Evolutionary conservation across 2,329 filamentous ascomycete species (phyloP).

Genomic region (Leptosphaerulina australis): DNA sequence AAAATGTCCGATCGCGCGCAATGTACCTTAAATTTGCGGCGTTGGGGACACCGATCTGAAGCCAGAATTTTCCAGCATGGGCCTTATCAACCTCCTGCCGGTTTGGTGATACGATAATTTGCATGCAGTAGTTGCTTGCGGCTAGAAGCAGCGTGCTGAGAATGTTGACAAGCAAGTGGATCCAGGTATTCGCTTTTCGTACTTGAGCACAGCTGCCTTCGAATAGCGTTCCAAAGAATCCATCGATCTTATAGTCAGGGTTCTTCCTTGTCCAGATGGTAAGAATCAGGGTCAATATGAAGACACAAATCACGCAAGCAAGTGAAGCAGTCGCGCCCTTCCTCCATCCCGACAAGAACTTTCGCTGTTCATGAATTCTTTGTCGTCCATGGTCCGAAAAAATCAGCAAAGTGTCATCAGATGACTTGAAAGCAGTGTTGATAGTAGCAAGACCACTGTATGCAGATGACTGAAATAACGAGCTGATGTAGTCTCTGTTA

Average conservation of each 20-base stretch:
- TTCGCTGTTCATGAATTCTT: too few species aligned
- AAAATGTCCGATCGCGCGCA: constrained; percentile 20
- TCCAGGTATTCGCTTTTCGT: constrained; percentile 10
- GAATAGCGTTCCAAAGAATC: neutral
- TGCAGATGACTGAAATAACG: too few species aligned
- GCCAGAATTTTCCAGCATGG: constrained; percentile 43
- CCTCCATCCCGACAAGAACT: too few species aligned
- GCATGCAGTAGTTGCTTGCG: constrained; percentile 36
- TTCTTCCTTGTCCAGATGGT: neutral
- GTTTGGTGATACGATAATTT: constrained; percentile 32
- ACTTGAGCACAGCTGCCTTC: constrained; percentile 12
- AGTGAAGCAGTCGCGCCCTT: too few species aligned
- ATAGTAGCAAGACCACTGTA: too few species aligned
- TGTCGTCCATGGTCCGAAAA: too few species aligned
- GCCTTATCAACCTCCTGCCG: constrained; percentile 27
- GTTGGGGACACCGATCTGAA: constrained; percentile 52
- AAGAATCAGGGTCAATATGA: neutral
- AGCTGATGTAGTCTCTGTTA: too few species aligned
- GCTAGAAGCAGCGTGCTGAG: constrained; percentile 42
- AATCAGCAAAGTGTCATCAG: too few species aligned
- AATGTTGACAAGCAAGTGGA: constrained; percentile 58
- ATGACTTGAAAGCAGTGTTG: too few species aligned
- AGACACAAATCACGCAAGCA: too few species aligned
- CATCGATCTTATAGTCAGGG: neutral
- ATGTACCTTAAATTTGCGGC: constrained; percentile 51